Evolutionary conservation across 2,329 filamentous ascomycete genomes (phyloP).

Genomic region (Corniculantispora saksenae): DNA sequence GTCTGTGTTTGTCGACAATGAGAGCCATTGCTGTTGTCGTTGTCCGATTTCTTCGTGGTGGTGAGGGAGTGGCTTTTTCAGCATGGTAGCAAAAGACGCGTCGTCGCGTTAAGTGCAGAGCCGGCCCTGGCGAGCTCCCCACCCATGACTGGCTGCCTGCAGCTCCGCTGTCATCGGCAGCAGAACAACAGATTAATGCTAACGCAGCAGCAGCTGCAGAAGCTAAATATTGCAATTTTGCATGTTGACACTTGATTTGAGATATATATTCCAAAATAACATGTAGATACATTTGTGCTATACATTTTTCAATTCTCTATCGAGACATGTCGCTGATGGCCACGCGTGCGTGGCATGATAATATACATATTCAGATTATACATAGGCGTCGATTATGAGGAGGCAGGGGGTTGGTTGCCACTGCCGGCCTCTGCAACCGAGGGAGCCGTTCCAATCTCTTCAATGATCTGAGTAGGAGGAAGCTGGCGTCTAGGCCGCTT

Average conservation of each 20-base stretch:
- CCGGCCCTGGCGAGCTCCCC: constrained; percentile 8
- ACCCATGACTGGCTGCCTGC: constrained; percentile 3
- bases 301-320: constrained; percentile 8
- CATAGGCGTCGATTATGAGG: constrained; percentile 24
- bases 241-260: background rate
- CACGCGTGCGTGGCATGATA: constrained; percentile 4
- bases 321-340: constrained; percentile 1
- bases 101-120: constrained; percentile 21
- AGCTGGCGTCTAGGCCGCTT: constrained; percentile 75
- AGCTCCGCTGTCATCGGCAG: background rate
- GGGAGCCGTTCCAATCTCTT: constrained; percentile 29
- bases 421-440: constrained; percentile 35
- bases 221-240: background rate
- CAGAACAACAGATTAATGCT: no score
- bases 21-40: constrained; percentile 56
- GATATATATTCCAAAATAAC: background rate
- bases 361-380: constrained; percentile 24
- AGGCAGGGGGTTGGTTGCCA: constrained; percentile 36
- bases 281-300: background rate
- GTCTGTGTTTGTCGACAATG: constrained; percentile 72
- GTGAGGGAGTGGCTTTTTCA: constrained; percentile 26
- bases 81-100: constrained; percentile 28
- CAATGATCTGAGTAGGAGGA: constrained; percentile 44
- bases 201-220: background rate
- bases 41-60: constrained; percentile 12